Evolutionary conservation across 495 filamentous ascomycete genomes (phyloP).

Genomic region (Aspergillus incahuasiensis): DNA sequence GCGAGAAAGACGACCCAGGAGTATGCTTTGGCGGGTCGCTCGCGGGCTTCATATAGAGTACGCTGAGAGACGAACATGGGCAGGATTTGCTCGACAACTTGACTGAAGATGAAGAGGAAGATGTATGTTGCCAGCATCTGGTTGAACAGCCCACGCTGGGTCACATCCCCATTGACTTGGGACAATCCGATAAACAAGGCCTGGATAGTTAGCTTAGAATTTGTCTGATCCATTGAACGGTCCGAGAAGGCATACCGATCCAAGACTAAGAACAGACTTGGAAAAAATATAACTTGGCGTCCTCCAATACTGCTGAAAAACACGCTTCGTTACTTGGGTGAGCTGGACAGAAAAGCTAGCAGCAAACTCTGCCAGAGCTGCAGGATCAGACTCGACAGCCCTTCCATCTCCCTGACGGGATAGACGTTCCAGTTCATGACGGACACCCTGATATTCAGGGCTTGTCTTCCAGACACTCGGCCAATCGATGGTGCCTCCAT

Average conservation of each 20-base stretch:
- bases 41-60: conserved; percentile 66
- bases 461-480: conserved; percentile 58
- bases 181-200: too few relatives aligned
- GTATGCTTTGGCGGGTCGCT: conserved; percentile 67
- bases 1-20: conserved; percentile 69
- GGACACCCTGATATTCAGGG: conserved; percentile 51
- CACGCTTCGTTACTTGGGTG: conserved; percentile 44
- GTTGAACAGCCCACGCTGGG: too few relatives aligned
- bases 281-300: conserved; percentile 55
- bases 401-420: conserved; percentile 40
- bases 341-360: conserved; percentile 52
- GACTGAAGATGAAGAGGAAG: too few relatives aligned
- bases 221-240: too few relatives aligned
- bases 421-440: conserved; percentile 61
- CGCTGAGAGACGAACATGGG: conserved; percentile 66
- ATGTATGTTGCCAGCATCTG: too few relatives aligned
- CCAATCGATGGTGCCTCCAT: conserved; percentile 69
- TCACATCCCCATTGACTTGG: too few relatives aligned
- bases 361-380: conserved; percentile 58
- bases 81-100: too few relatives aligned
- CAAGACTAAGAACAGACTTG: too few relatives aligned
- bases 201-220: too few relatives aligned
- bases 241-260: too few relatives aligned
- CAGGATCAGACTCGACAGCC: conserved; percentile 60
- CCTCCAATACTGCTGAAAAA: conserved; percentile 57